Percentiles rank a stretch among this genome's conserved stretches.
Evolutionary conservation across 768 basidiomycete genomes (phyloP).

Genomic region (Mycena kentingensis): DNA sequence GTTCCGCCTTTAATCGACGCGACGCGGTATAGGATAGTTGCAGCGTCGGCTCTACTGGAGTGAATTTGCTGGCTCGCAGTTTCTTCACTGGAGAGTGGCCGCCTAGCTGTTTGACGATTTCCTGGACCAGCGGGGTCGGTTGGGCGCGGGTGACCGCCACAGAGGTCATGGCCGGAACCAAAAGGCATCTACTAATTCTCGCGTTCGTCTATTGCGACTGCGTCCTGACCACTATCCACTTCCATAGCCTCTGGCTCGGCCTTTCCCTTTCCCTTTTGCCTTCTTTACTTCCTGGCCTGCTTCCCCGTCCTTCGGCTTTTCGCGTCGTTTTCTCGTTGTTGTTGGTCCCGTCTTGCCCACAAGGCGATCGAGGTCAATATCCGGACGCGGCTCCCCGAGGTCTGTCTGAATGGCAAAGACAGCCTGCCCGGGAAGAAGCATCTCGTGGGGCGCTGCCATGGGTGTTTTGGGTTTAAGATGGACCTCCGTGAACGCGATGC

Average conservation of each 20-base stretch:
- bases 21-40: slow-evolving; percentile 20
- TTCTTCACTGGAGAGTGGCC: background rate
- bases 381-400: slow-evolving; percentile 5
- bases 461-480: slow-evolving; percentile 49
- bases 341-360: slow-evolving; percentile 31
- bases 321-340: background rate
- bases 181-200: background rate
- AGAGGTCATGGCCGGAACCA: background rate
- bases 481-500: slow-evolving; percentile 75
- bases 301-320: background rate
- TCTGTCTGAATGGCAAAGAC: slow-evolving; percentile 2
- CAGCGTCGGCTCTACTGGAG: slow-evolving; percentile 25
- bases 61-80: slow-evolving; percentile 4
- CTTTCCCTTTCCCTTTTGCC: background rate
- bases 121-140: background rate
- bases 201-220: background rate
- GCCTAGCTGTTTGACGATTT: background rate
- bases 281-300: background rate
- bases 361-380: slow-evolving; percentile 28
- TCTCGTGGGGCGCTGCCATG: slow-evolving; percentile 1
- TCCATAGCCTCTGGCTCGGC: slow-evolving; percentile 9
- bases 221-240: background rate
- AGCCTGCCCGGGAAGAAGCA: slow-evolving; percentile 1
- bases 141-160: background rate
- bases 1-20: slow-evolving; percentile 41